Conservation (phyloP, 495 filamentous ascomycete genomes). For the Evansstolkia leycettana region DNA sequence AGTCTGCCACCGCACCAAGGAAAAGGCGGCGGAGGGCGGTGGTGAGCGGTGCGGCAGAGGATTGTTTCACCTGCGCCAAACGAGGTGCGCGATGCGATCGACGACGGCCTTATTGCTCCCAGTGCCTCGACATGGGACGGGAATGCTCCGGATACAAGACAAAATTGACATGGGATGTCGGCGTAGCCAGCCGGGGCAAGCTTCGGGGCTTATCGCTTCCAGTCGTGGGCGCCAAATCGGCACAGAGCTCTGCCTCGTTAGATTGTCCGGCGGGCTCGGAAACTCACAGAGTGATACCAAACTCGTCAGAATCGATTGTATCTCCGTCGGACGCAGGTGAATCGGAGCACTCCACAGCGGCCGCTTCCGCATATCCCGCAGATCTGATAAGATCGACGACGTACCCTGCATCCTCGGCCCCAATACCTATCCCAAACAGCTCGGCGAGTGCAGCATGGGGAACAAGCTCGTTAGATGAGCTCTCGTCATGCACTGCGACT, state of each 20-base stretch:
- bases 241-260: slow-evolving; percentile 7
- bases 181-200: slow-evolving; percentile 93
- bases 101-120: slow-evolving; percentile 86
- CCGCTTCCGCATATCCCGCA: no score
- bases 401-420: no score
- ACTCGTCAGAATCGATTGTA: neutral
- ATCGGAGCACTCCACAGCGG: no score
- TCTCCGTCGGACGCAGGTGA: no score
- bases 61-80: slow-evolving; percentile 90
- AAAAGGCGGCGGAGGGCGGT: slow-evolving; percentile 84
- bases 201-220: slow-evolving; percentile 80
- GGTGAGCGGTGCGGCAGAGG: slow-evolving; percentile 80
- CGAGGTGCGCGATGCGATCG: slow-evolving; percentile 78
- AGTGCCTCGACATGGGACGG: slow-evolving; percentile 81
- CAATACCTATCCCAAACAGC: no score
- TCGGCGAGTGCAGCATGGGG: no score
- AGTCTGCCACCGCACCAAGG: slow-evolving; percentile 39
- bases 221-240: slow-evolving; percentile 36
- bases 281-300: slow-evolving; percentile 5
- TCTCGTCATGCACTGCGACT: no score
- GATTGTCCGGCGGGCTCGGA: slow-evolving; percentile 6
- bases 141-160: slow-evolving; percentile 97
- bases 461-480: no score
- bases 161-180: slow-evolving; percentile 93
- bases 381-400: no score